These are phyloP conservation scores for Apiotrichum akiyoshidainum DNA, from an alignment of 1,284 basidiomycete species.

Conservation along the genomic window DNA sequence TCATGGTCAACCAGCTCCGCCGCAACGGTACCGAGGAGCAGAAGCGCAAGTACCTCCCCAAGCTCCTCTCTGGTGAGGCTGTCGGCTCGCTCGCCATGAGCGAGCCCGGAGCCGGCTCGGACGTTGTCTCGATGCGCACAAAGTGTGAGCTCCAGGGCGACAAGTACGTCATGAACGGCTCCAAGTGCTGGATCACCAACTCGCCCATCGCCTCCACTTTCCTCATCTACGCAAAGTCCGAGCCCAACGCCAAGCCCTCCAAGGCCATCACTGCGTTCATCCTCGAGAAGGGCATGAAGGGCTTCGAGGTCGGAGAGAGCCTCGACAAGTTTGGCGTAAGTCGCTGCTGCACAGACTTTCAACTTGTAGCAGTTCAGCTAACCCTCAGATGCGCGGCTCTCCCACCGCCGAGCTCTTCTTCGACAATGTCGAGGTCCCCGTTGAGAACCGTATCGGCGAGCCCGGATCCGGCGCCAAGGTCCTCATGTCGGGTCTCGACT, in stretches of 20 bases:
- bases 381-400: slow-evolving; percentile 73
- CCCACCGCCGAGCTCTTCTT: slow-evolving; percentile 94
- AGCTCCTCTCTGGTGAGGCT: slow-evolving; percentile 74
- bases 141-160: slow-evolving; percentile 70
- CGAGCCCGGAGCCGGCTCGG: slow-evolving; percentile 83
- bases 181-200: slow-evolving; percentile 97
- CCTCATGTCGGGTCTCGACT: slow-evolving; percentile 89
- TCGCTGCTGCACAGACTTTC: too few species aligned
- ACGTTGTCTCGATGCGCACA: slow-evolving; percentile 86
- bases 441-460: slow-evolving; percentile 78
- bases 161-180: slow-evolving; percentile 77
- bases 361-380: too few species aligned
- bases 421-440: slow-evolving; percentile 82
- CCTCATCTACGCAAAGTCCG: slow-evolving; percentile 89
- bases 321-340: slow-evolving; percentile 81
- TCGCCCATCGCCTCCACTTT: slow-evolving; percentile 84
- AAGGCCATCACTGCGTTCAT: slow-evolving; percentile 94
- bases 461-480: slow-evolving; percentile 78
- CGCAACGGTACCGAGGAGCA: slow-evolving; percentile 79
- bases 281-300: slow-evolving; percentile 72
- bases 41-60: slow-evolving; percentile 81
- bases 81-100: slow-evolving; percentile 92
- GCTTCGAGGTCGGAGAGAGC: slow-evolving; percentile 85
- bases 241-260: slow-evolving; percentile 61
- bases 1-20: slow-evolving; percentile 66